A percentile compares a stretch with the other conserved stretches of the same genome.
Evolutionary conservation across 768 basidiomycete species (phyloP).

Genomic region (Mycena epipterygia): DNA sequence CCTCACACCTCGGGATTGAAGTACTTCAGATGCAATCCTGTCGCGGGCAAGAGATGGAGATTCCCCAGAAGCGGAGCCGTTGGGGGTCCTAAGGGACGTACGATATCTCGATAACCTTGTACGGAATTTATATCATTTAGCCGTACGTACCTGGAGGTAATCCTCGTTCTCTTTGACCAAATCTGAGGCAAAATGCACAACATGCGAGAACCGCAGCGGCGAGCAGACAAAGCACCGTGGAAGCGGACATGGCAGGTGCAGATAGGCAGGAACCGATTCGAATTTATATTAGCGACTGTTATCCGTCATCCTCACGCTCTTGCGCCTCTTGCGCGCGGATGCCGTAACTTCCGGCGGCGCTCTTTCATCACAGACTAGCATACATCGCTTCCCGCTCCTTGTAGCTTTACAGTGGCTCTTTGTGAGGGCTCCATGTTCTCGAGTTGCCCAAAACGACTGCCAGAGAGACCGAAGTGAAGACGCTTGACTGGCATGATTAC

Average conservation of each 20-base stretch:
- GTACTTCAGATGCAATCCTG: conserved; percentile 5
- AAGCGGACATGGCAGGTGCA: neutral
- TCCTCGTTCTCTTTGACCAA: conserved; percentile 2
- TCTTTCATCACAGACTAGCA: neutral
- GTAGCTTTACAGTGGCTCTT: neutral
- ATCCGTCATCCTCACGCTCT: neutral
- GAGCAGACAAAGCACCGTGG: neutral
- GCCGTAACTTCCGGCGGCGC: neutral
- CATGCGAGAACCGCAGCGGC: neutral
- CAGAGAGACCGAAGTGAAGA: no score
- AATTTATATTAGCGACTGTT: no score
- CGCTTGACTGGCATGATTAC: no score
- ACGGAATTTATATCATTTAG: neutral
- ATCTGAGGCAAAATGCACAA: neutral
- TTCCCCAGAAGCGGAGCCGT: conserved; percentile 24
- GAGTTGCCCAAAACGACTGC: neutral
- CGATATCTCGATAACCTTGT: neutral
- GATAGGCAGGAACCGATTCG: neutral
- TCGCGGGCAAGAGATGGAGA: conserved; percentile 4
- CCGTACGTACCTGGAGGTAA: conserved; percentile 13
- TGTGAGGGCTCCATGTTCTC: neutral
- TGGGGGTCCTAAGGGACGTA: conserved; percentile 2
- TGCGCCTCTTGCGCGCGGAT: neutral
- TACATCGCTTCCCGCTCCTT: neutral
- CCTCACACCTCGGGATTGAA: neutral